Evolutionary conservation across 192 early-diverging fungal genomes (phyloP), one percentile per base, ranked within the genome.

Genomic region (Jimgerdemannia lactiflua): DNA sequence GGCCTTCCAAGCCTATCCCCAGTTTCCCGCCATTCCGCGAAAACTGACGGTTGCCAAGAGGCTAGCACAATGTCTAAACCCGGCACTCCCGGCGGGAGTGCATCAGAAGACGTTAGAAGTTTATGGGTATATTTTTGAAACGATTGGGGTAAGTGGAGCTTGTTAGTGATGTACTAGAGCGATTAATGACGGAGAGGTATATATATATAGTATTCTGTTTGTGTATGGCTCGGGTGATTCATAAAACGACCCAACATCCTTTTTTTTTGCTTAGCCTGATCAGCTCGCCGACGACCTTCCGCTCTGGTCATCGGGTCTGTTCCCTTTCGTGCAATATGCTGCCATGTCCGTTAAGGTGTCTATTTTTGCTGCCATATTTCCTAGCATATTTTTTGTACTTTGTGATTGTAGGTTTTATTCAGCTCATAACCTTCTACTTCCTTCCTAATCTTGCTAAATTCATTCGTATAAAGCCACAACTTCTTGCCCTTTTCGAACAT

Each of bases 11-110:
- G 89, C 89, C 4, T 92, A 95, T 79, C 82, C 90, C 29, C 87
- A 92, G 76, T 94, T 92, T 70, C 75, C 86, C 0, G 85, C 89
- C 70, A 88, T 97, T 43, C 97, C 97, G n/a, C 86, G 89, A 49
- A 96, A 95, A 75, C 86, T 93, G 18, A 85, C 92, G 4, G 91
- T 98, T 8, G 90, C 94, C 49, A 97, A 97, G 84, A 90, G 97
- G 39, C 82, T 98, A 29, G 97, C 95, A 4, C 97, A 98, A 71
- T 97, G 94, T 43, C 88, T 98, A 70, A 98, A 97, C 79, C 97
- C 95, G 9, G 96, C 94, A 42, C 79, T 98, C 42, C 97, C 97
- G 1, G 91, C 95, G 39, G 97, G 97, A 18, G 95, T 98, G 14
- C 97, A 98, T 79, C 94, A 96, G 82, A 97, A 96, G 80, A 92